phyloP scores from a whole-genome alignment of 495 filamentous ascomycete genomes.

The Penicillium salamii region DNA sequence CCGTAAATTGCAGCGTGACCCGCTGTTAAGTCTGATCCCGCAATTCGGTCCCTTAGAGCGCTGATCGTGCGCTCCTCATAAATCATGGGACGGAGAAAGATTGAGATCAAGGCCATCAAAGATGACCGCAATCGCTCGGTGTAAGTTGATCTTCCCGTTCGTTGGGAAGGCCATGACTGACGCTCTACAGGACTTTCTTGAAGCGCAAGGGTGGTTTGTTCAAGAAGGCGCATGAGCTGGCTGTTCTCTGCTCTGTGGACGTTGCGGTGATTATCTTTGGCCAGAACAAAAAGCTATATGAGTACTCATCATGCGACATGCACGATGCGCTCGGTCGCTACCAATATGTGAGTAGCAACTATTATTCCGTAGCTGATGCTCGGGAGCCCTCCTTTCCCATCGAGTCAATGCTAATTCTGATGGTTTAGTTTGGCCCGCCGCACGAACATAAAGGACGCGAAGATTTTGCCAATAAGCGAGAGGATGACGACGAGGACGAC shows the following conservation, averaged over 20 bases:
- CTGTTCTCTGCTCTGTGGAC: conserved; percentile 95
- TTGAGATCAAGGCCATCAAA: conserved; percentile 99
- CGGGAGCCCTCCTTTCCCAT: neutral
- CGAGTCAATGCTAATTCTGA: conserved; percentile 1
- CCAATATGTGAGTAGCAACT: conserved; percentile 69
- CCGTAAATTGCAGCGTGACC: neutral
- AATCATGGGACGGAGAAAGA: conserved; percentile 71
- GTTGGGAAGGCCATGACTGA: neutral
- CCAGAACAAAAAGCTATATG: conserved; percentile 96
- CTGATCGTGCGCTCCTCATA: conserved; percentile 11
- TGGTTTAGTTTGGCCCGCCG: conserved; percentile 73
- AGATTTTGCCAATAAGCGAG: conserved; percentile 84
- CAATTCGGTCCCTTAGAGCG: conserved; percentile 1
- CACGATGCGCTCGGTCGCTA: conserved; percentile 82
- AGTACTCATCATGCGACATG: conserved; percentile 94
- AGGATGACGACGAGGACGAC: conserved; percentile 85
- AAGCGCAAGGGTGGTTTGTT: conserved; percentile 98
- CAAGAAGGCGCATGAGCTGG: conserved; percentile 99
- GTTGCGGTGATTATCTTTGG: conserved; percentile 98
- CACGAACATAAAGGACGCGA: conserved; percentile 95
- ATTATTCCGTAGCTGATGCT: neutral
- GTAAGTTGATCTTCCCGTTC: conserved; percentile 54
- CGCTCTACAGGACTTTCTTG: conserved; percentile 73
- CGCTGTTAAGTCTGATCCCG: neutral
- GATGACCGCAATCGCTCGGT: conserved; percentile 98